phyloP scores from a whole-genome alignment of 1,284 basidiomycete species.

The Leccinum pachyderme region DNA sequence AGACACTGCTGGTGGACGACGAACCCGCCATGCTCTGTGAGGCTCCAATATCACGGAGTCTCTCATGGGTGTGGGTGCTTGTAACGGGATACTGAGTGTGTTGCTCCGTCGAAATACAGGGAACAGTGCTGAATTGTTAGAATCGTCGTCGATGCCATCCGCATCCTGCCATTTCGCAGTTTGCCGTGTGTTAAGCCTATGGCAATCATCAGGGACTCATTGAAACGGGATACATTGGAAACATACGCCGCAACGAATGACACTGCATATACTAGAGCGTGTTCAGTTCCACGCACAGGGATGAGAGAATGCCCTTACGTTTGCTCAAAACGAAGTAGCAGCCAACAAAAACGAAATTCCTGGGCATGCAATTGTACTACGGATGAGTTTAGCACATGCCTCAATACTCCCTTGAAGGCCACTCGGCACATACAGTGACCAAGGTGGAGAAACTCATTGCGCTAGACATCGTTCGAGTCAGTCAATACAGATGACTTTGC shows the following conservation, averaged over 20 bases:
- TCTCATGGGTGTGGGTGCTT: neutral
- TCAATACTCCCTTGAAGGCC: neutral
- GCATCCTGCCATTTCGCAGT: constrained; percentile 44
- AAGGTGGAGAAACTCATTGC: constrained; percentile 57
- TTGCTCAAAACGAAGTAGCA: constrained; percentile 66
- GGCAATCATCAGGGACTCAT: constrained; percentile 3
- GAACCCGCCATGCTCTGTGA: constrained; percentile 7
- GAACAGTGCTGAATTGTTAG: constrained; percentile 1
- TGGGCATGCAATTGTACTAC: constrained; percentile 56
- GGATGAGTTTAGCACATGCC: neutral
- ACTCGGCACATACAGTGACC: constrained; percentile 44
- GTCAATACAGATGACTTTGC: neutral
- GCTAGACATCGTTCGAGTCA: constrained; percentile 36
- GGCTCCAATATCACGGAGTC: neutral
- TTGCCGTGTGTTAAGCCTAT: constrained; percentile 51
- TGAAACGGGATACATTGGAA: neutral
- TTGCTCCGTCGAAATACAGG: neutral
- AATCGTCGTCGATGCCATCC: constrained; percentile 30
- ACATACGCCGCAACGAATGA: constrained; percentile 67
- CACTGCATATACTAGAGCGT: constrained; percentile 56
- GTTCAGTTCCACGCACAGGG: neutral
- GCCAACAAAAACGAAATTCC: constrained; percentile 56
- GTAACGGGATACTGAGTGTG: constrained; percentile 11
- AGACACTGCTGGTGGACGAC: neutral
- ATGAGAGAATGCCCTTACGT: constrained; percentile 38